phyloP scores from a whole-genome alignment of 805 yeast species.

The Ogataea pini region DNA sequence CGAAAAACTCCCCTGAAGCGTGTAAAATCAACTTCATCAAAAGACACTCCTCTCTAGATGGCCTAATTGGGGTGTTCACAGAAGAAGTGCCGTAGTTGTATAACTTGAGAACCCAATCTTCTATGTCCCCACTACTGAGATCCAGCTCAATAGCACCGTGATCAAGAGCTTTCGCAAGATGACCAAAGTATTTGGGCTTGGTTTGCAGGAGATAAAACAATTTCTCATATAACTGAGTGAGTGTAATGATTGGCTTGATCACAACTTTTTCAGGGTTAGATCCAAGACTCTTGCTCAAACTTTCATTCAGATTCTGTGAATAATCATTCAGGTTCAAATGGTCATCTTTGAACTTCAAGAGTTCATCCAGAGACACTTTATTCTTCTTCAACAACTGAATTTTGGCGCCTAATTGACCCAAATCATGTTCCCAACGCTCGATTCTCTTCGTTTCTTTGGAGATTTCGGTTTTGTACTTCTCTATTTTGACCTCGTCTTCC shows the following conservation, averaged over 20 bases:
- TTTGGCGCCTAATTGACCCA: conserved; percentile 77
- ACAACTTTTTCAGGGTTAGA: conserved; percentile 22
- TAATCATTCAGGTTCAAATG: conserved; percentile 31
- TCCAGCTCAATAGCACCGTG: conserved; percentile 20
- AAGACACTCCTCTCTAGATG: conserved; percentile 70
- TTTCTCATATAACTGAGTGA: conserved; percentile 72
- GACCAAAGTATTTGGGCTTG: conserved; percentile 69
- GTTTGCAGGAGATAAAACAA: conserved; percentile 83
- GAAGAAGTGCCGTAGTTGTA: conserved; percentile 29
- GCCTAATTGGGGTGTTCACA: conserved; percentile 24
- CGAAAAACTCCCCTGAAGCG: conserved; percentile 44
- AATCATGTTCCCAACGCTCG: conserved; percentile 69
- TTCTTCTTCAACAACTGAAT: conserved; percentile 76
- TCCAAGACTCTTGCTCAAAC: conserved; percentile 24
- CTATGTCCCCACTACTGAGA: conserved; percentile 31
- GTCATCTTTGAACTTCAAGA: conserved; percentile 43
- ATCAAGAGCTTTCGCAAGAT: conserved; percentile 44
- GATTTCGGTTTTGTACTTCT: conserved; percentile 65
- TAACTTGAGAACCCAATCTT: conserved; percentile 38
- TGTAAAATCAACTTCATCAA: conserved; percentile 57
- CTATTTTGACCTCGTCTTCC: conserved; percentile 70
- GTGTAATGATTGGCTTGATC: conserved; percentile 45
- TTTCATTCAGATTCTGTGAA: conserved; percentile 29
- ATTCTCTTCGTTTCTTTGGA: conserved; percentile 68
- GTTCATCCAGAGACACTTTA: conserved; percentile 75